Evolutionary conservation across 139 green algal species (phyloP).

Genomic region (Pseudopediastrum boryanum): DNA sequence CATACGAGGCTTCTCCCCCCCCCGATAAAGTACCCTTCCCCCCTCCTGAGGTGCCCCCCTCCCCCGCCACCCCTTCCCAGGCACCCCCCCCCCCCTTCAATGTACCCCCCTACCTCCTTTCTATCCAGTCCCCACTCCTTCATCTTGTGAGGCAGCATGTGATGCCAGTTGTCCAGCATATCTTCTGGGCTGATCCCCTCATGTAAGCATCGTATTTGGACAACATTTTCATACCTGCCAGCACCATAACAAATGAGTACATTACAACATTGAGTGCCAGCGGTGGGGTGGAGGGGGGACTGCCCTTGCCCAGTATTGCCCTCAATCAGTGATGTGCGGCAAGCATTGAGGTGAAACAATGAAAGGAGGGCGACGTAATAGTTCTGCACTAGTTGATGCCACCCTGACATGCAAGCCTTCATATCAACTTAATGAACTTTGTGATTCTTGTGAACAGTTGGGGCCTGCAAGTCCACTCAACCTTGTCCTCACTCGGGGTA

Average conservation of each 20-base stretch:
- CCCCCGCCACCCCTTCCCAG: too few species aligned
- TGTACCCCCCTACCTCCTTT: constrained; percentile 50
- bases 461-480: too few species aligned
- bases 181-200: constrained; percentile 77
- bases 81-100: too few species aligned
- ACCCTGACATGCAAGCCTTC: constrained; percentile 6
- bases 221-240: constrained; percentile 94
- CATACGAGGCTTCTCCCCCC: too few species aligned
- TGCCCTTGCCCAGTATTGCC: background rate
- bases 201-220: constrained; percentile 89
- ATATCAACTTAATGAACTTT: too few species aligned
- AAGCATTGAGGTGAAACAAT: background rate
- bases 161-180: constrained; percentile 82
- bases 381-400: background rate
- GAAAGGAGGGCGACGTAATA: background rate
- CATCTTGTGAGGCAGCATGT: constrained; percentile 78
- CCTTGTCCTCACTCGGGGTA: too few species aligned
- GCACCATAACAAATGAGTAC: background rate
- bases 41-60: too few species aligned
- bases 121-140: constrained; percentile 75
- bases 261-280: background rate
- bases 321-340: background rate
- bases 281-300: background rate
- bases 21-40: too few species aligned
- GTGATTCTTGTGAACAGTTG: too few species aligned